Conservation (phyloP, 192 early-diverging fungal species). For the Gonapodya prolifera region DNA sequence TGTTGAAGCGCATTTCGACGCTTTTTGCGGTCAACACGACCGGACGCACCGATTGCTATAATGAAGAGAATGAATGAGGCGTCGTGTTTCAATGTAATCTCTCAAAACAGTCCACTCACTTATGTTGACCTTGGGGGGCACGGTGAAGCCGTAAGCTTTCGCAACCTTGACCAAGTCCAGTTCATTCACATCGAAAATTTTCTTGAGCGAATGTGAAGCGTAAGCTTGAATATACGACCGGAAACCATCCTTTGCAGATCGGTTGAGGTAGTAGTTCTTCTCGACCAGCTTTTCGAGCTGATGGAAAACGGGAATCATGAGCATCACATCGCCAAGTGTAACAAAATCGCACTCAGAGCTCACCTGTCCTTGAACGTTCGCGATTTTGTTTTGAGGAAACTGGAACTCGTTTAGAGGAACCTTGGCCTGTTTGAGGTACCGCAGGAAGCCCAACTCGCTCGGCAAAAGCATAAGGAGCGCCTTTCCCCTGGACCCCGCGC, state of each 20-base stretch:
- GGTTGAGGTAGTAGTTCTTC: constrained; percentile 96
- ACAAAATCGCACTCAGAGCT: constrained; percentile 5
- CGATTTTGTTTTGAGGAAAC: constrained; percentile 85
- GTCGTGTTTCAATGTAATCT: not conserved
- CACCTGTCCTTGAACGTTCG: constrained; percentile 84
- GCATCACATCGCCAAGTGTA: too few species aligned
- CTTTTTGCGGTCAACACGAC: constrained; percentile 6
- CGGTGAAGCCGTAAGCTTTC: constrained; percentile 87
- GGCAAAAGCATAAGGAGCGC: constrained; percentile 93
- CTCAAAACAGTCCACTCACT: not conserved
- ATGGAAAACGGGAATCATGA: not conserved
- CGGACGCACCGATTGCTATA: constrained; percentile 7
- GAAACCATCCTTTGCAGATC: constrained; percentile 91
- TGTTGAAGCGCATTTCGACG: not conserved
- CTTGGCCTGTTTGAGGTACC: constrained; percentile 95
- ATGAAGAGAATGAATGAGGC: not conserved
- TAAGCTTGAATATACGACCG: constrained; percentile 93
- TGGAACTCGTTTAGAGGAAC: constrained; percentile 99
- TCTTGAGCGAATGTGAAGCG: constrained; percentile 87
- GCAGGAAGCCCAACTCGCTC: constrained; percentile 85
- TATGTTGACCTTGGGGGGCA: constrained; percentile 89
- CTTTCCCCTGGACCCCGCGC: constrained; percentile 77
- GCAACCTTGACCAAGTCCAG: constrained; percentile 88
- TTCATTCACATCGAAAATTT: constrained; percentile 84
- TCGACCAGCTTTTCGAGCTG: constrained; percentile 90